phyloP scores from a whole-genome alignment of 441 rosid genomes.

The Corymbia citriodora region DNA sequence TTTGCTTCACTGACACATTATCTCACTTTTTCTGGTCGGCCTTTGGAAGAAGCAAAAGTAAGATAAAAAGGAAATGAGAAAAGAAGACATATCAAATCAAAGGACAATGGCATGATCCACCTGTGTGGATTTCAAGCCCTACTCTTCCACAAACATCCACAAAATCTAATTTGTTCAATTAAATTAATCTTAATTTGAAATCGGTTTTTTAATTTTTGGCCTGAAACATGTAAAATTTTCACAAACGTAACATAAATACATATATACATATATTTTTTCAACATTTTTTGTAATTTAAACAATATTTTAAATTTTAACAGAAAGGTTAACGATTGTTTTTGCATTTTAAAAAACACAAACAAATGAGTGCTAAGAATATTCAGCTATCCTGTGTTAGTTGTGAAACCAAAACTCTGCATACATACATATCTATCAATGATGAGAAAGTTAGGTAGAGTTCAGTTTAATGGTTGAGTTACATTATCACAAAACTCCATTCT shows the following conservation, averaged over 20 bases:
- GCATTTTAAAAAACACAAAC: neutral
- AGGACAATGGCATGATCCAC: neutral
- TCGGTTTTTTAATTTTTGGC: neutral
- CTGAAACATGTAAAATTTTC: neutral
- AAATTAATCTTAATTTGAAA: neutral
- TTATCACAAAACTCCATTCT: neutral
- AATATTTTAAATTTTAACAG: too few species aligned
- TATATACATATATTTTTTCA: neutral
- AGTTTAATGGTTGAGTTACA: neutral
- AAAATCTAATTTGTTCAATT: too few species aligned
- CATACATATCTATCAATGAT: fast-evolving
- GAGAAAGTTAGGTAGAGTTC: fast-evolving
- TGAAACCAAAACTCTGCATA: neutral
- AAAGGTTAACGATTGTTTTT: neutral
- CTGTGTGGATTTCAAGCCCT: too few species aligned
- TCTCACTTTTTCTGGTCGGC: too few species aligned
- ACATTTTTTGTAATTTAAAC: too few species aligned
- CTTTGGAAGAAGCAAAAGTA: neutral
- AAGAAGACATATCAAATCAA: neutral
- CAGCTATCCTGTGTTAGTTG: neutral
- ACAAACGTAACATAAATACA: too few species aligned
- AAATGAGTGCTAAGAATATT: neutral
- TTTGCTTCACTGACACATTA: neutral
- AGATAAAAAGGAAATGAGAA: fast-evolving
- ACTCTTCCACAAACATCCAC: too few species aligned